Percentiles rank a stretch among this genome's conserved stretches.
phyloP scores from a whole-genome alignment of 1,284 basidiomycete genomes.

The Lignosus rhinocerotis region DNA sequence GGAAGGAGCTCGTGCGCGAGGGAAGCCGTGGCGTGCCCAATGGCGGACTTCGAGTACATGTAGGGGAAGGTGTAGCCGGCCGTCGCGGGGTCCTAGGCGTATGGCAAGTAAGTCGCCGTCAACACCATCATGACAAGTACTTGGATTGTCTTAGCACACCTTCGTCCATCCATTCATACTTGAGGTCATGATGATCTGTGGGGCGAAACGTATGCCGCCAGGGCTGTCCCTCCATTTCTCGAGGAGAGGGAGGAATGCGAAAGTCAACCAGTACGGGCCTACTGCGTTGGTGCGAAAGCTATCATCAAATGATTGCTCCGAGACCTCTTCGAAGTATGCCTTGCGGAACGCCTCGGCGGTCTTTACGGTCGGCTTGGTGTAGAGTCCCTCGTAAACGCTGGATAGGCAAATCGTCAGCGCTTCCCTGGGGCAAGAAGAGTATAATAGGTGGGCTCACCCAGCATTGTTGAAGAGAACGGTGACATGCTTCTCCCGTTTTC shows the following conservation, averaged over 20 bases:
- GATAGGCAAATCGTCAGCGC: background rate
- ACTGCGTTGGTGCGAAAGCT: constrained; percentile 43
- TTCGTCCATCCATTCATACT: constrained; percentile 59
- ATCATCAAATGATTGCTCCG: constrained; percentile 41
- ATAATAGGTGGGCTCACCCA: constrained; percentile 27
- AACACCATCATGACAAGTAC: background rate
- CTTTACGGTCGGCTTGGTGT: constrained; percentile 36
- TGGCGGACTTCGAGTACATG: constrained; percentile 50
- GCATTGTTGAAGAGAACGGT: constrained; percentile 46
- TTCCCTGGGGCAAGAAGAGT: background rate
- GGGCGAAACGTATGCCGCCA: constrained; percentile 37
- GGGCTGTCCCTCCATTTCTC: constrained; percentile 43
- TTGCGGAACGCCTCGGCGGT: constrained; percentile 41
- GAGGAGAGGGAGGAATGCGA: constrained; percentile 50
- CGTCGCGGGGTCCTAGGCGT: constrained; percentile 42
- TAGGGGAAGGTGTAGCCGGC: constrained; percentile 45
- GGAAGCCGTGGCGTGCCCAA: constrained; percentile 48
- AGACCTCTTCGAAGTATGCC: constrained; percentile 41
- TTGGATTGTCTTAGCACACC: constrained; percentile 23
- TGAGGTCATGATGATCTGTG: constrained; percentile 53
- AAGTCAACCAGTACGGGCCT: constrained; percentile 51
- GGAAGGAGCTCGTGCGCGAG: constrained; percentile 52
- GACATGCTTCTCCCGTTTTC: constrained; percentile 40
- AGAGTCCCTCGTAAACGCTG: constrained; percentile 20
- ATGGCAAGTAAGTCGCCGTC: background rate